Evolutionary conservation across 352 stramenopile genomes (phyloP).

Genomic region (Phytophthora pluvialis): DNA sequence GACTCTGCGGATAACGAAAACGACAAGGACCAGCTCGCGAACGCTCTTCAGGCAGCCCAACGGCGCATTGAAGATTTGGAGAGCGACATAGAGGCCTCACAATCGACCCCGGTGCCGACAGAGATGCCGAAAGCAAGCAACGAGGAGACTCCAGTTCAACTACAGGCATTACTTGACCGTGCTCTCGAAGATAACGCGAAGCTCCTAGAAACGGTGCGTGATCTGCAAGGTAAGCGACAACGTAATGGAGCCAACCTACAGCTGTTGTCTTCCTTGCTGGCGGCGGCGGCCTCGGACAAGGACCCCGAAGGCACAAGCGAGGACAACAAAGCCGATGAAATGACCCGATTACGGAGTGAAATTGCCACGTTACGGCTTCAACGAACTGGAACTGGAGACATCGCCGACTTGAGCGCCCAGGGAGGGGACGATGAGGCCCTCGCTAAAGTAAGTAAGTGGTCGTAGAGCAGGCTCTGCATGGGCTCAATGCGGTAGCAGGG

Average conservation of each 20-base stretch:
- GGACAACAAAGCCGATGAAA: conserved; percentile 46
- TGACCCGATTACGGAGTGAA: conserved; percentile 50
- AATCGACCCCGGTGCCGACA: not conserved
- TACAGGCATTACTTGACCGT: conserved; percentile 57
- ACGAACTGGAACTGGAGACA: conserved; percentile 23
- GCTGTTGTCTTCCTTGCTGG: conserved; percentile 40
- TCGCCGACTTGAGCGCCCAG: conserved; percentile 12
- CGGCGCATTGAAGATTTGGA: conserved; percentile 56
- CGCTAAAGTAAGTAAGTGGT: conserved; percentile 48
- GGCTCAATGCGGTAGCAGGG: conserved; percentile 39
- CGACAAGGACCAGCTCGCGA: conserved; percentile 38
- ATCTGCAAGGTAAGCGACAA: conserved; percentile 66
- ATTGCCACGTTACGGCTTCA: conserved; percentile 40
- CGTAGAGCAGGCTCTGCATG: conserved; percentile 32
- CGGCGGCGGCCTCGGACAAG: conserved; percentile 20
- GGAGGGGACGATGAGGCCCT: conserved; percentile 42
- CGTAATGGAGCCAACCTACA: conserved; percentile 43
- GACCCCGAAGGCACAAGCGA: conserved; percentile 18
- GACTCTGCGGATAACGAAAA: conserved; percentile 28
- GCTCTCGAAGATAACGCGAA: conserved; percentile 66
- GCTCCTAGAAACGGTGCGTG: conserved; percentile 64
- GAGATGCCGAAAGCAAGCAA: conserved; percentile 3
- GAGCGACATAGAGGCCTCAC: conserved; percentile 30
- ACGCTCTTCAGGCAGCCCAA: conserved; percentile 38
- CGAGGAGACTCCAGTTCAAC: conserved; percentile 28